A percentile compares a stretch with the other conserved stretches of the same genome.
Conservation (phyloP, 2,329 filamentous ascomycete genomes). For the Pseudogymnoascus pannorum region DNA sequence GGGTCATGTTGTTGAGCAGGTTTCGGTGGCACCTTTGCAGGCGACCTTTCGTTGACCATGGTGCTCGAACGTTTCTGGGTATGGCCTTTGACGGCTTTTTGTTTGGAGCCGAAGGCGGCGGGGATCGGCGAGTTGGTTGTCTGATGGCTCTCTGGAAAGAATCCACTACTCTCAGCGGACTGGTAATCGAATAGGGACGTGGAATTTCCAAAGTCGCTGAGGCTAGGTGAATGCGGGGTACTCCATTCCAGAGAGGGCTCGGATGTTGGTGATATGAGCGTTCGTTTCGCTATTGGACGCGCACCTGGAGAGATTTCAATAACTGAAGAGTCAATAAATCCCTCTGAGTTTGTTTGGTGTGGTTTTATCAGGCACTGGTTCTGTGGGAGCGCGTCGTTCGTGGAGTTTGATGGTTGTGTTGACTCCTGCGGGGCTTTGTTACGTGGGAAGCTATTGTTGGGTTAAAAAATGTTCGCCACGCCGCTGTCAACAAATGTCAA, state of each 20-base stretch:
- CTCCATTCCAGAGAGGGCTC: slow-evolving; percentile 12
- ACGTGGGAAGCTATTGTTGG: background rate
- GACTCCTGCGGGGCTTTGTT: background rate
- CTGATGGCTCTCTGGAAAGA: slow-evolving; percentile 11
- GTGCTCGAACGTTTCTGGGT: slow-evolving; percentile 12
- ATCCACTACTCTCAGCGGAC: background rate
- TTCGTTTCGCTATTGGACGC: background rate
- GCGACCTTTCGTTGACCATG: slow-evolving; percentile 30
- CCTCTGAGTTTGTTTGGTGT: background rate
- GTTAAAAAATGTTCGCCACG: slow-evolving; percentile 7
- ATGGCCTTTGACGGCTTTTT: slow-evolving; percentile 11
- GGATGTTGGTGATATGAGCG: background rate
- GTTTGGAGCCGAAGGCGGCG: slow-evolving; percentile 13
- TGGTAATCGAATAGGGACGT: slow-evolving; percentile 23
- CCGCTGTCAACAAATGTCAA: background rate
- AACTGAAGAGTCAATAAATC: background rate
- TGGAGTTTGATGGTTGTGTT: slow-evolving; percentile 1
- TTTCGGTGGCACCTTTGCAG: slow-evolving; percentile 24
- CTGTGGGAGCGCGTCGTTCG: background rate
- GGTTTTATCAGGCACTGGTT: background rate
- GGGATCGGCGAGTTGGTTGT: slow-evolving; percentile 14
- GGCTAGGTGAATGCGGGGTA: slow-evolving; percentile 10
- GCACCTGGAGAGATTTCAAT: background rate
- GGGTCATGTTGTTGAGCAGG: slow-evolving; percentile 13
- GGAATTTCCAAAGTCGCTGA: slow-evolving; percentile 28